Conservation (phyloP, 768 basidiomycete genomes). For the Boletus sp. region DNA sequence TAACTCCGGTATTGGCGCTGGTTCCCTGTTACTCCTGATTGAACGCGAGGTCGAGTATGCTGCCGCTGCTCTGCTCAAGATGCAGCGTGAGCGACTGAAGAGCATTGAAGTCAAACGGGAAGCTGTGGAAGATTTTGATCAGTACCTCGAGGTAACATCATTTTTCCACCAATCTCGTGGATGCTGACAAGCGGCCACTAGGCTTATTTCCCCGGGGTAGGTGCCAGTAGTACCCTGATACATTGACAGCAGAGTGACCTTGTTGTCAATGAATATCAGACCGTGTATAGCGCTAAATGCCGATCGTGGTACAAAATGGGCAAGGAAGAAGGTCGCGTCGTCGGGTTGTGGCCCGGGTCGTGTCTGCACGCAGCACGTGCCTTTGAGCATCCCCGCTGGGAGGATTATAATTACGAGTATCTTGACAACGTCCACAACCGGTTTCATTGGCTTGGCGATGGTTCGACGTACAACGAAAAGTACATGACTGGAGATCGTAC, state of each 20-base stretch:
- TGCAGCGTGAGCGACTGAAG: conserved; percentile 62
- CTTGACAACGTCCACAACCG: conserved; percentile 45
- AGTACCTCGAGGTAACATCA: conserved; percentile 48
- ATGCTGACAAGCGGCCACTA: neutral
- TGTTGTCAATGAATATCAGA: conserved; percentile 34
- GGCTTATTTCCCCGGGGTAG: conserved; percentile 18
- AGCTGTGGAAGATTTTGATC: conserved; percentile 62
- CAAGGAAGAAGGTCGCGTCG: conserved; percentile 52
- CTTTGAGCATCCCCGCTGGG: conserved; percentile 59
- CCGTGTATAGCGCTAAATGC: conserved; percentile 57
- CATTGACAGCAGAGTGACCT: too few relatives aligned
- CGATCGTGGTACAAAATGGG: conserved; percentile 66
- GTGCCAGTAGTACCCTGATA: neutral
- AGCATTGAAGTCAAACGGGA: conserved; percentile 58
- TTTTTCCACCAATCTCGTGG: too few relatives aligned
- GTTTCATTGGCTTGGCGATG: conserved; percentile 61
- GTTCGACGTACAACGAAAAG: conserved; percentile 54
- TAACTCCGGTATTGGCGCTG: conserved; percentile 53
- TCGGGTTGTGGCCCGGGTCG: conserved; percentile 62
- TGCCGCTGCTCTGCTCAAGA: conserved; percentile 51
- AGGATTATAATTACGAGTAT: conserved; percentile 56
- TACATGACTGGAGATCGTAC: conserved; percentile 36
- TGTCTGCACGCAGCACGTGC: conserved; percentile 49
- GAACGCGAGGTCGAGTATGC: conserved; percentile 60
- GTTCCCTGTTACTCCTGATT: conserved; percentile 53